phyloP scores from a whole-genome alignment of 805 yeast species.

The Pichia kluyveri region DNA sequence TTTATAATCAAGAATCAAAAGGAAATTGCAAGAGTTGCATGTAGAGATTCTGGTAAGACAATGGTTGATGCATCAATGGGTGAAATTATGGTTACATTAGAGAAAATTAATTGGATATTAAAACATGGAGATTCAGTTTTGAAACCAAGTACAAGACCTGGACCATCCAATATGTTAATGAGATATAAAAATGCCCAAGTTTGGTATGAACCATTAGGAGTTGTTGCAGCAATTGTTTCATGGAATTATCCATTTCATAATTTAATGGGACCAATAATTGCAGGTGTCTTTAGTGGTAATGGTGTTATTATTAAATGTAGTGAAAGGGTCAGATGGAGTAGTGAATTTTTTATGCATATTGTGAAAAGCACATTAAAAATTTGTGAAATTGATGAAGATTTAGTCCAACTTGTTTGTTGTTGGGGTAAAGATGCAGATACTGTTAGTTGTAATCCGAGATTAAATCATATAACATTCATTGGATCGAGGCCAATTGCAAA shows the following conservation, averaged over 20 bases:
- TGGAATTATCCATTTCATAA: conserved; percentile 99
- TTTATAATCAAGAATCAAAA: conserved; percentile 78
- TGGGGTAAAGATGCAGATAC: conserved; percentile 81
- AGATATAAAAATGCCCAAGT: conserved; percentile 90
- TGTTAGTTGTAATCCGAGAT: conserved; percentile 73
- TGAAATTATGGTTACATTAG: conserved; percentile 90
- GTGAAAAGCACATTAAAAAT: conserved; percentile 63
- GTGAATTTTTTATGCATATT: conserved; percentile 65
- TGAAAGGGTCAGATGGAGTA: conserved; percentile 94
- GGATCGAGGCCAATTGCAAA: conserved; percentile 96
- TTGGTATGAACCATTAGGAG: conserved; percentile 86
- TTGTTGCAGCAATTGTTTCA: conserved; percentile 81
- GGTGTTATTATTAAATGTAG: conserved; percentile 89
- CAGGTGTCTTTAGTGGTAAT: conserved; percentile 85
- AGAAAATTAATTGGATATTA: conserved; percentile 84
- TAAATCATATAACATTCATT: conserved; percentile 86
- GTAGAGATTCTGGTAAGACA: conserved; percentile 95
- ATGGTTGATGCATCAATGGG: conserved; percentile 95
- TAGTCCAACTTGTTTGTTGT: conserved; percentile 83
- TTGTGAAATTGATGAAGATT: conserved; percentile 68
- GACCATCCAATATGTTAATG: conserved; percentile 79
- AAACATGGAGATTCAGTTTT: conserved; percentile 72
- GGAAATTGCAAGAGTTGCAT: conserved; percentile 81
- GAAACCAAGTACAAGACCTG: conserved; percentile 68
- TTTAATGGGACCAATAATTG: conserved; percentile 83